phyloP scores from a whole-genome alignment of 2,329 filamentous ascomycete species.

The Diaporthe aspalathi region DNA sequence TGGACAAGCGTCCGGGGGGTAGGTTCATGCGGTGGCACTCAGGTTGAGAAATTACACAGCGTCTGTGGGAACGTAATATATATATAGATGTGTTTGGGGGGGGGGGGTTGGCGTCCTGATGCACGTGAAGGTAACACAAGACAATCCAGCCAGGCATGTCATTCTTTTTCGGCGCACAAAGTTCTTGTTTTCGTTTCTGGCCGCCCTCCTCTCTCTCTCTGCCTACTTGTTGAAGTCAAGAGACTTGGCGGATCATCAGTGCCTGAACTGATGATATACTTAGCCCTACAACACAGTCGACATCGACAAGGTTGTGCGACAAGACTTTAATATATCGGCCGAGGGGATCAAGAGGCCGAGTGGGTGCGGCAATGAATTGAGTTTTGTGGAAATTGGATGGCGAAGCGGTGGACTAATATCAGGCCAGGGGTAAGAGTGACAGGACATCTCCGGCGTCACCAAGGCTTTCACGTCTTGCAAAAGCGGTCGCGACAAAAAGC shows the following conservation, averaged over 20 bases:
- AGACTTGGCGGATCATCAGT: neutral
- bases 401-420: neutral
- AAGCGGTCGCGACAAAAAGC: neutral
- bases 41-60: constrained; percentile 20
- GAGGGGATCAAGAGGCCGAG: neutral
- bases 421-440: neutral
- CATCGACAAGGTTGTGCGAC: neutral
- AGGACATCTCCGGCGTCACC: constrained; percentile 3
- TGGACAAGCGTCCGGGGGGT: neutral
- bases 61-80: constrained; percentile 17
- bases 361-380: constrained; percentile 9
- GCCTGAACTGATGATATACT: neutral
- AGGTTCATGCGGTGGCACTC: neutral
- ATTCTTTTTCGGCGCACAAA: neutral
- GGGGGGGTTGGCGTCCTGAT: neutral
- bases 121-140: constrained; percentile 1
- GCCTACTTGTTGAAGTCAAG: neutral
- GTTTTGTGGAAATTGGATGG: constrained; percentile 13
- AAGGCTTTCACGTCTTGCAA: neutral
- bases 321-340: neutral
- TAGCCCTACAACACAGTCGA: neutral
- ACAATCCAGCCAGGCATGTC: neutral
- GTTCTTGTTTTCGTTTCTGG: neutral
- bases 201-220: neutral
- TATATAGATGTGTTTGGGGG: neutral